Evolutionary conservation across 2,329 filamentous ascomycete genomes (phyloP), one percentile per base, ranked within the genome.

Genomic region (Phaeosphaeriaceae sp.): DNA sequence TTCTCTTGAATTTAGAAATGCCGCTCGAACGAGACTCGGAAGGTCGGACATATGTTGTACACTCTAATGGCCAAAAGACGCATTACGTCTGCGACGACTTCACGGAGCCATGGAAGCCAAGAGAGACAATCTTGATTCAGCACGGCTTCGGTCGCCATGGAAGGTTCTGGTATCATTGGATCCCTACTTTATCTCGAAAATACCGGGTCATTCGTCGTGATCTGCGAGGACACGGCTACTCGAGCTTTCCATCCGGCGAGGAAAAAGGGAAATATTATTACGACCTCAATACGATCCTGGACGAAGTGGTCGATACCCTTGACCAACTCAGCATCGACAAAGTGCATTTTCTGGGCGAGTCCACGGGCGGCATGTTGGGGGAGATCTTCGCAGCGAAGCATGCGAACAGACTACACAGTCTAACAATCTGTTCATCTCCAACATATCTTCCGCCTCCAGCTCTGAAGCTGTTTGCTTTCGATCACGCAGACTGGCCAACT

Each of bases 161-260:
- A 3, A 67, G 56, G 8, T 76, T 77, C 56, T 78, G 74, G 74
- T 73, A 78, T 54, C 73, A 77, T 50, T 78, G 75, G 76, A 65
- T 78, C 21, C 75, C 76, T 0, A 32, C 68, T 4, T 61, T 78
- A n/a, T 56, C 72, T 1, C 67, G 65, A 1, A 52, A 68, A 7
- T 78, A 74, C 60, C 66, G 65, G 11, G 69, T 78, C 19, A 72
- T 78, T 49, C 64, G 75, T 7, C 69, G 76, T 8, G 75, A 77
- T 59, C 63, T 76, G 0, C 64, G 74, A 13, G 76, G 76, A 0
- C 76, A 78, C 59, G 76, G 76, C 2, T 55, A 64, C 24, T 78
- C 75, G 0, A 69, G 65, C 40, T 70, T 66, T 51, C 69, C 73
- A 6, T 53, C 49, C 19, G 42, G 51, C 1, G 32, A 58, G 23